phyloP scores from a whole-genome alignment of 352 stramenopile genomes.

The Pythium apleroticum region DNA sequence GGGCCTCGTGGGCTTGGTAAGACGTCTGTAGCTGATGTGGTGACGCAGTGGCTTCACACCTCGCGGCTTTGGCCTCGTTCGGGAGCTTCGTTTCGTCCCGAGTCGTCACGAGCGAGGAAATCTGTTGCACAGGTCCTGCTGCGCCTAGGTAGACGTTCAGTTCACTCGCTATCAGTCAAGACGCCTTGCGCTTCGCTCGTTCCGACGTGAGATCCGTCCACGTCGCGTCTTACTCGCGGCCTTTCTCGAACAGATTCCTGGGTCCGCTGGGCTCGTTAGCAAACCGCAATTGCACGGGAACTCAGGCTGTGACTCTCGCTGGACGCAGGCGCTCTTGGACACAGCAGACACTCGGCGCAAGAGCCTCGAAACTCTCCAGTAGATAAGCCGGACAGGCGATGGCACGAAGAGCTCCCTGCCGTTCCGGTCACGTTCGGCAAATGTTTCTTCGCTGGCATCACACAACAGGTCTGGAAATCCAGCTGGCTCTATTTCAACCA shows the following conservation, averaged over 20 bases:
- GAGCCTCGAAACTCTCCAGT: background rate
- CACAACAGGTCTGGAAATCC: background rate
- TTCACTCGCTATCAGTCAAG: background rate
- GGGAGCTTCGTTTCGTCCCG: background rate
- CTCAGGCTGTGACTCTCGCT: background rate
- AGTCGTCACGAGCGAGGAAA: background rate
- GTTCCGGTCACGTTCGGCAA: conserved; percentile 2
- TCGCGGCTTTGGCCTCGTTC: background rate
- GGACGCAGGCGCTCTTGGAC: background rate
- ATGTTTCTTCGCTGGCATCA: conserved; percentile 1
- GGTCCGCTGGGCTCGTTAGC: background rate
- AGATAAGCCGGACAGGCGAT: background rate
- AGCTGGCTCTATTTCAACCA: conserved; percentile 2
- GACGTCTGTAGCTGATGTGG: background rate
- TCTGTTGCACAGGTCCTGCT: background rate
- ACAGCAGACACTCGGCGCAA: background rate
- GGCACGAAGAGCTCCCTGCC: conserved; percentile 4
- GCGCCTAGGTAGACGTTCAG: background rate
- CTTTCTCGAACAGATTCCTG: background rate
- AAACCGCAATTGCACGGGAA: background rate
- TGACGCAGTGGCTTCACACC: background rate
- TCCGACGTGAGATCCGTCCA: background rate
- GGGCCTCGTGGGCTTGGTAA: background rate
- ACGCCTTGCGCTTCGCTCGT: background rate
- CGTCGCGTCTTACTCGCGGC: background rate